A percentile compares a stretch with the other conserved stretches of the same genome.
phyloP scores from a whole-genome alignment of 495 filamentous ascomycete genomes.

The Schizothecium vesticola region DNA sequence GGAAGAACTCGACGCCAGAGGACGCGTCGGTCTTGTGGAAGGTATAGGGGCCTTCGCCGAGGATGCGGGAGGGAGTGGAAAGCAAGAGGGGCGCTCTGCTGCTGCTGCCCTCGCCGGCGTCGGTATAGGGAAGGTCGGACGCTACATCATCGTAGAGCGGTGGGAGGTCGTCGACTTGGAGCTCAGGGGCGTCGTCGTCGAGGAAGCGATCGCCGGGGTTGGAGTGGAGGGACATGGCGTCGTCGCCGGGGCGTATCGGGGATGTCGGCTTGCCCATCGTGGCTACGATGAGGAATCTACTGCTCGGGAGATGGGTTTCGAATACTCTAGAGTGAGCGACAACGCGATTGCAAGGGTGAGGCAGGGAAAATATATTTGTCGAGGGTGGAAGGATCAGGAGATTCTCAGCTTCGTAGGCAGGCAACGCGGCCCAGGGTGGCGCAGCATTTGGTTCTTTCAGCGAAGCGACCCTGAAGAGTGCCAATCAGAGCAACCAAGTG shows the following conservation, averaged over 20 bases:
- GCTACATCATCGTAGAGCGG: slow-evolving; percentile 32
- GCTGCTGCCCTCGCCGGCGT: slow-evolving; percentile 2
- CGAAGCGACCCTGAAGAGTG: background rate
- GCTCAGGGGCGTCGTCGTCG: slow-evolving; percentile 30
- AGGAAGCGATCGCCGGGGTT: slow-evolving; percentile 17
- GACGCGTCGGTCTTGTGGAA: background rate
- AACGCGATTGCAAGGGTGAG: background rate
- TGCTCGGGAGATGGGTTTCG: background rate
- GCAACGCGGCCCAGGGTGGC: background rate
- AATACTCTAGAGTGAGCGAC: background rate
- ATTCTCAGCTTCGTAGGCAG: background rate
- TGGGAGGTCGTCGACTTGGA: slow-evolving; percentile 30
- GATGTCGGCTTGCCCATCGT: slow-evolving; percentile 25
- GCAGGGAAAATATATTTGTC: background rate
- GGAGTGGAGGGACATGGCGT: slow-evolving; percentile 30
- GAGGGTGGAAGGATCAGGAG: background rate
- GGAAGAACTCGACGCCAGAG: slow-evolving; percentile 29
- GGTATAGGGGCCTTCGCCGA: background rate
- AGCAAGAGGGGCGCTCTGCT: slow-evolving; percentile 22
- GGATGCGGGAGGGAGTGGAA: background rate
- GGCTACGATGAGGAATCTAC: background rate
- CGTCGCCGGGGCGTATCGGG: slow-evolving; percentile 10
- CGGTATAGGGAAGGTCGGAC: background rate
- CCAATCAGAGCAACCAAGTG: background rate
- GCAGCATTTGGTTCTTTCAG: background rate